These are phyloP conservation scores for Geoglossum cookeanum DNA, from an alignment of 2,329 filamentous ascomycete genomes.

Conservation along the genomic window DNA sequence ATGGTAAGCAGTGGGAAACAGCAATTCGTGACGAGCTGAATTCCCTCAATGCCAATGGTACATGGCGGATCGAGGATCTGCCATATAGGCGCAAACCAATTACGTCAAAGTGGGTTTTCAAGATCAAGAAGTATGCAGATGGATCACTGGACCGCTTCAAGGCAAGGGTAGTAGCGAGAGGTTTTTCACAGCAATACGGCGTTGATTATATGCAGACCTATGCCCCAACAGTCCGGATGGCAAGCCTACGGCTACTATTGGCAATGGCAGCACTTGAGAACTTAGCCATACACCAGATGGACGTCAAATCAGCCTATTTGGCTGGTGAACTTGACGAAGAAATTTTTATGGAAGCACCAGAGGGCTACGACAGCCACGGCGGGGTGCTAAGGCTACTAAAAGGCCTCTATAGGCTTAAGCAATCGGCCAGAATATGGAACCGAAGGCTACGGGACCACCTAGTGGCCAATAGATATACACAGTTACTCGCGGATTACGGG, in stretches of 20 bases:
- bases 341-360: conserved; percentile 9
- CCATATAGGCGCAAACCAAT: not conserved
- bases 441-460: conserved; percentile 10
- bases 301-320: conserved; percentile 8
- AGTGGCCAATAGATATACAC: conserved; percentile 7
- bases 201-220: conserved; percentile 6
- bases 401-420: conserved; percentile 17
- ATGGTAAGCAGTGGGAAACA: not conserved
- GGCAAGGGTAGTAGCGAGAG: conserved; percentile 6
- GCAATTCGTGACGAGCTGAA: not conserved
- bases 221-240: conserved; percentile 1
- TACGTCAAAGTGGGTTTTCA: conserved; percentile 8
- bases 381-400: conserved; percentile 12
- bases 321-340: conserved; percentile 5
- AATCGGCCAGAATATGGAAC: conserved; percentile 15
- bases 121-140: conserved; percentile 3
- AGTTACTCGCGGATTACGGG: not conserved
- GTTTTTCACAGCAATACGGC: conserved; percentile 4
- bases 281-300: conserved; percentile 1
- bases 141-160: conserved; percentile 4
- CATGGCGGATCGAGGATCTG: not conserved
- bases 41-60: not conserved
- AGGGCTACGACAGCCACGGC: conserved; percentile 3
- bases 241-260: not conserved
- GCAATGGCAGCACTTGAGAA: not conserved